Evolutionary conservation across 306 rosid genomes (phyloP).

Genomic region (Quercus cerris): DNA sequence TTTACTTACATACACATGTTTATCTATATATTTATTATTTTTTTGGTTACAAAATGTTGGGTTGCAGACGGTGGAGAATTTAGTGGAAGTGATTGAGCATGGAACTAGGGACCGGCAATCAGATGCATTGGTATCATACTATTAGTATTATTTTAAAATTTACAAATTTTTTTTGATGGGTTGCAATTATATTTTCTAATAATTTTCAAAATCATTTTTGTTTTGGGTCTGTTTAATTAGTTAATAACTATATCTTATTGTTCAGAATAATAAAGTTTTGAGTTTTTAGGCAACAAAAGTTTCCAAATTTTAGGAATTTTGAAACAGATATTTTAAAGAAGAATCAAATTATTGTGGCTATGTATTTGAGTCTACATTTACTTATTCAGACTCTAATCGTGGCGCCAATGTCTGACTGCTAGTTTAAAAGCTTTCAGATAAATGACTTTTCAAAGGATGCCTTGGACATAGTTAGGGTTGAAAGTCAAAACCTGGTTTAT

Average conservation of each 20-base stretch:
- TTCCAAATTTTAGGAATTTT: not conserved
- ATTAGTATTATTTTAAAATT: too few species aligned
- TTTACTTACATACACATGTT: not conserved
- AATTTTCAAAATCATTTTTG: not conserved
- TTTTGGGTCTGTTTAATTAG: not conserved
- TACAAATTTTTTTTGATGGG: too few species aligned
- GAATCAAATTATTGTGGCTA: not conserved
- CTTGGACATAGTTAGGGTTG: not conserved
- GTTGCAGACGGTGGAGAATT: conserved; percentile 75
- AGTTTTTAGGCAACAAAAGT: not conserved
- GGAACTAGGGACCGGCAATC: conserved; percentile 81
- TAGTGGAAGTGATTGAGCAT: conserved; percentile 64
- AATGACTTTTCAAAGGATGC: not conserved
- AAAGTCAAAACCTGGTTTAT: too few species aligned
- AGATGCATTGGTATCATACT: conserved; percentile 62
- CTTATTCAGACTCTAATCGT: not conserved
- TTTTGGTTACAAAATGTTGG: conserved; percentile 1
- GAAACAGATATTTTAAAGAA: not conserved
- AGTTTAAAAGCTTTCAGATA: not conserved
- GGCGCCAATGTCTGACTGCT: not conserved
- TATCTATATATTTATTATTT: not conserved
- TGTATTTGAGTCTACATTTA: not conserved
- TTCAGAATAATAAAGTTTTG: not conserved
- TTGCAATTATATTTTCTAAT: not conserved
- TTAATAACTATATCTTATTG: conserved; percentile 7